These are phyloP conservation scores for Albifimbria verrucaria DNA, from an alignment of 2,329 filamentous ascomycete genomes.

Conservation along the genomic window DNA sequence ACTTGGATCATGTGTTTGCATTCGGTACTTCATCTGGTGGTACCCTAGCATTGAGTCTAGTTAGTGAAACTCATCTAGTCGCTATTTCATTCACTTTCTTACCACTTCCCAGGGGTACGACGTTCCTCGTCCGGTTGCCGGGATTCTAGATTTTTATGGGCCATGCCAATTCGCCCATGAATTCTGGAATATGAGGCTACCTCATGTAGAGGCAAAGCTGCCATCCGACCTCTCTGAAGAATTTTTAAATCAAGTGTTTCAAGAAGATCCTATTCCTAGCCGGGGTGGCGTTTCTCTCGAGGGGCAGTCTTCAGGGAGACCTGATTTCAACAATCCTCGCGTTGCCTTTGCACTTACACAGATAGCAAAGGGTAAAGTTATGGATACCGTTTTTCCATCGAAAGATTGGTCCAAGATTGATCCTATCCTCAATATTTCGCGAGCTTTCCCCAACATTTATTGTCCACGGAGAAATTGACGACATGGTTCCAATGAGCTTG, in stretches of 20 bases:
- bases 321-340: slow-evolving; percentile 31
- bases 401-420: slow-evolving; percentile 27
- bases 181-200: slow-evolving; percentile 32
- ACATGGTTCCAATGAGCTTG: slow-evolving; percentile 33
- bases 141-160: slow-evolving; percentile 40
- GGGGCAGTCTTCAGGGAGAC: slow-evolving; percentile 29
- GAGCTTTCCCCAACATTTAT: slow-evolving; percentile 36
- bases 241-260: slow-evolving; percentile 32
- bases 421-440: slow-evolving; percentile 27
- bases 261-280: slow-evolving; percentile 32
- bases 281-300: slow-evolving; percentile 37
- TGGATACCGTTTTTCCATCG: slow-evolving; percentile 26
- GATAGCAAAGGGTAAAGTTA: slow-evolving; percentile 35
- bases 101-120: slow-evolving; percentile 28
- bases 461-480: slow-evolving; percentile 35
- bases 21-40: slow-evolving; percentile 35
- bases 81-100: not conserved
- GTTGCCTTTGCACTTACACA: slow-evolving; percentile 38
- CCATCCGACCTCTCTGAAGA: slow-evolving; percentile 18
- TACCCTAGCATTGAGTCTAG: slow-evolving; percentile 30
- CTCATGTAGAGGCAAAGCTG: slow-evolving; percentile 21
- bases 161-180: slow-evolving; percentile 33
- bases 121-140: slow-evolving; percentile 28
- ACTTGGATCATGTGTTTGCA: slow-evolving; percentile 27
- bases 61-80: slow-evolving; percentile 13